phyloP scores from a whole-genome alignment of 345 rosid species.

The Arabis alpina region DNA sequence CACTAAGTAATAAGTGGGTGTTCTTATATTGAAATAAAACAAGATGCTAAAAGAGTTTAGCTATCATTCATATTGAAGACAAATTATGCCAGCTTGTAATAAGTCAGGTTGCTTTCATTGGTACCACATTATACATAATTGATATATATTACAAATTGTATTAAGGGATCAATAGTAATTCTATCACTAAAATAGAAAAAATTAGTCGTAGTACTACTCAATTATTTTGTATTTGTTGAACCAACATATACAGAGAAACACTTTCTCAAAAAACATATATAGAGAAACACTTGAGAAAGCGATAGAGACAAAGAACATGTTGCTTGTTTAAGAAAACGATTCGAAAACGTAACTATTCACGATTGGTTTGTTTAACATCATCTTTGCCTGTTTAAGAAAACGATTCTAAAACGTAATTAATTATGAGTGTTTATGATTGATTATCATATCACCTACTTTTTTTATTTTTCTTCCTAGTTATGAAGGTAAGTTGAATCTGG shows the following conservation, averaged over 20 bases:
- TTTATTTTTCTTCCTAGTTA: neutral
- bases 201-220: conserved; percentile 27
- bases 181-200: neutral
- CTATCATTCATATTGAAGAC: conserved; percentile 34
- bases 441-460: neutral
- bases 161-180: conserved; percentile 8
- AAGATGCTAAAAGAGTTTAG: conserved; percentile 7
- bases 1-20: conserved; percentile 30
- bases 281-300: conserved; percentile 24
- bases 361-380: conserved; percentile 29
- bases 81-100: conserved; percentile 30
- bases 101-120: conserved; percentile 22
- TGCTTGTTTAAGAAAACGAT: conserved; percentile 34
- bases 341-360: conserved; percentile 35
- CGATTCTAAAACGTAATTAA: conserved; percentile 30
- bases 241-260: conserved; percentile 35
- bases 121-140: conserved; percentile 19
- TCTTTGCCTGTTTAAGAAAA: conserved; percentile 14
- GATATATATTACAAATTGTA: conserved; percentile 9
- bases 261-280: neutral
- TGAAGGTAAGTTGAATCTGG: too few species aligned
- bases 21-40: conserved; percentile 18
- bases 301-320: conserved; percentile 43
- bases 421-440: neutral
- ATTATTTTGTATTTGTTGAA: conserved; percentile 29